A percentile compares a stretch with the other conserved stretches of the same genome.
Evolutionary conservation across 352 stramenopile species (phyloP).

Genomic region (Phytophthora idaei): DNA sequence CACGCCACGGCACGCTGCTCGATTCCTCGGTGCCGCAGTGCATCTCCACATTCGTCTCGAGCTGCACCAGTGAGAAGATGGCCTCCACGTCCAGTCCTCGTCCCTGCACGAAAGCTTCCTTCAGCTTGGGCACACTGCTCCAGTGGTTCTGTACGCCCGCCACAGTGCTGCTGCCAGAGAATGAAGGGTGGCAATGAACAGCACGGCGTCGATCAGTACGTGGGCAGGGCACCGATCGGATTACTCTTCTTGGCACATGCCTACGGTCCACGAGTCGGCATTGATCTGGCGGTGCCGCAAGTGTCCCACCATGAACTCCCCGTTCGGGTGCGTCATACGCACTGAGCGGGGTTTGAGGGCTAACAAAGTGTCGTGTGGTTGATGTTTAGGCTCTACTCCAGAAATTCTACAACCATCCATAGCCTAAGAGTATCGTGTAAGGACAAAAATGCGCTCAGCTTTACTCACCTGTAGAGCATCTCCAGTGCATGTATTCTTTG

Average conservation of each 20-base stretch:
- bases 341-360: no score
- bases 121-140: constrained; percentile 42
- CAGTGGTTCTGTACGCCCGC: constrained; percentile 45
- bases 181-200: constrained; percentile 34
- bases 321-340: constrained; percentile 51
- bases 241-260: constrained; percentile 29
- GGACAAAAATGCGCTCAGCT: no score
- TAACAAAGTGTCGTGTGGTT: no score
- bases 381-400: no score
- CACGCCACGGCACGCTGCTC: constrained; percentile 22
- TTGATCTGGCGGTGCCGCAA: constrained; percentile 48
- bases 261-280: constrained; percentile 36
- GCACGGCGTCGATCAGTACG: constrained; percentile 40
- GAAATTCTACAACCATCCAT: no score
- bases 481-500: no score
- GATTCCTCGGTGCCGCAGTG: constrained; percentile 17
- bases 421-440: no score
- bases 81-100: constrained; percentile 41
- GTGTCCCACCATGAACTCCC: constrained; percentile 63
- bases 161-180: constrained; percentile 23
- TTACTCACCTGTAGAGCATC: no score
- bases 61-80: constrained; percentile 44
- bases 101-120: constrained; percentile 41
- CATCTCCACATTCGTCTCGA: constrained; percentile 10
- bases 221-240: constrained; percentile 35